Evolutionary conservation across 2,329 filamentous ascomycete species (phyloP).

Genomic region (Epichloe coenophiala): DNA sequence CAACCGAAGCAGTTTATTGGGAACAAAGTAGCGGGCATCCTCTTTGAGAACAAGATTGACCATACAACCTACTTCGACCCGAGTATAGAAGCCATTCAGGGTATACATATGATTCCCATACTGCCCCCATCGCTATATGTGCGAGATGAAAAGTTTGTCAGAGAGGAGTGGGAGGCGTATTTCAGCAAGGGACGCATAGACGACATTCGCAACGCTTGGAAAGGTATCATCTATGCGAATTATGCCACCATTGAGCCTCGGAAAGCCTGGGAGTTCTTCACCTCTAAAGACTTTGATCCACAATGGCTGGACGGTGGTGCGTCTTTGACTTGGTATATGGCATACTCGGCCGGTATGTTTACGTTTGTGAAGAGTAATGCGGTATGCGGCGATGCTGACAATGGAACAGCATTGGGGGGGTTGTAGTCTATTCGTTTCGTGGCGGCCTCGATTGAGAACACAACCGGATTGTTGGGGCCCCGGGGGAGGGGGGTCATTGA

Average conservation of each 20-base stretch:
- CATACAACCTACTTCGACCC: conserved; percentile 81
- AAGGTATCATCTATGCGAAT: conserved; percentile 72
- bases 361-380: conserved; percentile 7
- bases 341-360: conserved; percentile 53
- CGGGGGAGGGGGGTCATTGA: too few relatives aligned
- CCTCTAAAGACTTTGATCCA: conserved; percentile 47
- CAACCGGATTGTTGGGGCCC: too few relatives aligned
- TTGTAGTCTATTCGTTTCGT: neutral
- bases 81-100: conserved; percentile 57
- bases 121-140: conserved; percentile 54
- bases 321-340: conserved; percentile 73
- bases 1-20: conserved; percentile 65
- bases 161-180: conserved; percentile 69
- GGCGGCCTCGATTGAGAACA: neutral
- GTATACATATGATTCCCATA: conserved; percentile 75
- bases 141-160: conserved; percentile 56
- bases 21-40: conserved; percentile 59
- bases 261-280: conserved; percentile 64
- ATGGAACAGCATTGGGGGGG: conserved; percentile 4
- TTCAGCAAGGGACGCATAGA: conserved; percentile 58
- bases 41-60: conserved; percentile 94
- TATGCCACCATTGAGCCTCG: conserved; percentile 62
- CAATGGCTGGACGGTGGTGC: conserved; percentile 70
- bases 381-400: neutral
- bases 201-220: conserved; percentile 63